These are phyloP conservation scores for Mortierella sp. DNA, from an alignment of 371 early-diverging fungal species.

Conservation along the genomic window DNA sequence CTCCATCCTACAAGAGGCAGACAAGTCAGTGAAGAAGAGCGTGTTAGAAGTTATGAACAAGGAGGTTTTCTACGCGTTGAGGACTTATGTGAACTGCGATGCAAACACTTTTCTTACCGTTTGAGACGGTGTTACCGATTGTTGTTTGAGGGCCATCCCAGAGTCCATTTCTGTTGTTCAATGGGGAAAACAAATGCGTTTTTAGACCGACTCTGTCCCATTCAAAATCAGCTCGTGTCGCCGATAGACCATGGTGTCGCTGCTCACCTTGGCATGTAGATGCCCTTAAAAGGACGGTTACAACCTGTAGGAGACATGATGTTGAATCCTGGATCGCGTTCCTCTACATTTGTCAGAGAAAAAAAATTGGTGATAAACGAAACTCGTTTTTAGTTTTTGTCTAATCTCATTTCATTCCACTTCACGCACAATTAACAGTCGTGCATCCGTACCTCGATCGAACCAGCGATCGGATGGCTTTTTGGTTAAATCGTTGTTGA, in stretches of 20 bases:
- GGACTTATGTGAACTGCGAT: not conserved
- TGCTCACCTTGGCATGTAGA: slow-evolving; percentile 26
- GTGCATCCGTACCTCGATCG: slow-evolving; percentile 16
- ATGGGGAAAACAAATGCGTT: not conserved
- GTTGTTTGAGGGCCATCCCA: slow-evolving; percentile 2
- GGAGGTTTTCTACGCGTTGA: not conserved
- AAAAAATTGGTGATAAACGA: not conserved
- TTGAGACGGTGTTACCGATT: slow-evolving; percentile 5
- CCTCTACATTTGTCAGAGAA: slow-evolving; percentile 2
- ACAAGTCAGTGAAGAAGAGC: not conserved
- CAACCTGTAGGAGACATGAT: slow-evolving; percentile 44
- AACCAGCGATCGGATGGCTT: slow-evolving; percentile 25
- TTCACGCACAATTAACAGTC: not conserved
- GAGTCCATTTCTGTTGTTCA: not conserved
- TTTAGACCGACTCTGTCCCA: not conserved
- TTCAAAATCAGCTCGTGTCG: too few species aligned
- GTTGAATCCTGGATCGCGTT: slow-evolving; percentile 30
- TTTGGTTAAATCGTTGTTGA: slow-evolving; percentile 19
- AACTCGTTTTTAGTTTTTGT: not conserved
- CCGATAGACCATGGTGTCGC: not conserved
- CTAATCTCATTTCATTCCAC: not conserved
- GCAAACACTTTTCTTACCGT: not conserved
- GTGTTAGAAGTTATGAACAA: not conserved
- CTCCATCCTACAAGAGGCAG: not conserved
- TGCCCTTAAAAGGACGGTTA: slow-evolving; percentile 33